Conservation (phyloP, 495 filamentous ascomycete species). For the Neurospora hispaniola region DNA sequence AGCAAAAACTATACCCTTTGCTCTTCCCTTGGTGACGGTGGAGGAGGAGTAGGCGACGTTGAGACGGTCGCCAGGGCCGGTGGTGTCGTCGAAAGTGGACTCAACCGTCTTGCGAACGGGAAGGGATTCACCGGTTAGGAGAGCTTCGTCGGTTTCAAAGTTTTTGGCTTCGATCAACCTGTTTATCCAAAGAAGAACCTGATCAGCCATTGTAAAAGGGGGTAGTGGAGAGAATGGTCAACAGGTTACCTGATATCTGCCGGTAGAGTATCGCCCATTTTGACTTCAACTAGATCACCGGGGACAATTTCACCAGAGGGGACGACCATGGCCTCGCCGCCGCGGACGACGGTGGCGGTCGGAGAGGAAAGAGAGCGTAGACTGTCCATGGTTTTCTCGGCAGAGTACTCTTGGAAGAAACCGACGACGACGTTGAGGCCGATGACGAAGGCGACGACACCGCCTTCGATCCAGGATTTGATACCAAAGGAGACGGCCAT, state of each 20-base stretch:
- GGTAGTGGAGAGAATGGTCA: background rate
- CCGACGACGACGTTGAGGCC: conserved; percentile 64
- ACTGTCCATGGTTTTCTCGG: conserved; percentile 82
- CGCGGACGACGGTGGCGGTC: conserved; percentile 62
- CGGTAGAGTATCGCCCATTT: conserved; percentile 70
- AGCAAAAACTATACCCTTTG: conserved; percentile 52
- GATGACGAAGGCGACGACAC: conserved; percentile 72
- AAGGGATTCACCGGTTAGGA: conserved; percentile 61
- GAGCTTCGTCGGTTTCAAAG: conserved; percentile 34
- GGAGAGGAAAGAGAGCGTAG: conserved; percentile 68
- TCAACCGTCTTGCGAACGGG: conserved; percentile 27
- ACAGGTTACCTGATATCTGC: conserved; percentile 43
- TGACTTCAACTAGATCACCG: conserved; percentile 62
- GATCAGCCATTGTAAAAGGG: background rate
- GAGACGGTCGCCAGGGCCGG: conserved; percentile 52
- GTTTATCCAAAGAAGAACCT: background rate
- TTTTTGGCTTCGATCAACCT: conserved; percentile 71
- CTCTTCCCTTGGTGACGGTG: conserved; percentile 57
- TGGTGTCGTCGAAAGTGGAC: conserved; percentile 23
- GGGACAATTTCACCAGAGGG: conserved; percentile 77
- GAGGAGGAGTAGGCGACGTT: conserved; percentile 62
- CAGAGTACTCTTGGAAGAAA: conserved; percentile 77
- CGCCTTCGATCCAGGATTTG: conserved; percentile 72
- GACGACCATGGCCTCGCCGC: conserved; percentile 57
- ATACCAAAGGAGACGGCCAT: conserved; percentile 79